Evolutionary conservation across 495 filamentous ascomycete species (phyloP).

Genomic region (Clohesyomyces aquaticus): DNA sequence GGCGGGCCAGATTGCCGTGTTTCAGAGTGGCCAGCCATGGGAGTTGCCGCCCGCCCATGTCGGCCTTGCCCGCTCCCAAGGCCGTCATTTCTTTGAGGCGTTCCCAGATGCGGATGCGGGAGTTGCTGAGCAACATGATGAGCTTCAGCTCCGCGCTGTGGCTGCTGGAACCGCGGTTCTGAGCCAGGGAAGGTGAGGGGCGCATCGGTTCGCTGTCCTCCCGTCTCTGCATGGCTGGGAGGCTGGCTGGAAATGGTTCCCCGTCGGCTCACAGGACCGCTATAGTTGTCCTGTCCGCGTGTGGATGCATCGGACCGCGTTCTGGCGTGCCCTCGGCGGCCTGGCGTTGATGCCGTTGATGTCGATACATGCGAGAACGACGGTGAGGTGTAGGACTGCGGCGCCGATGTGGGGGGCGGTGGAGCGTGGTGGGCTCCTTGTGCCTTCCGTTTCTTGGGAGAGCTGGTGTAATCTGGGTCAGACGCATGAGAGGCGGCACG

Average conservation of each 20-base stretch:
- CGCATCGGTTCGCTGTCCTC: constrained; percentile 11
- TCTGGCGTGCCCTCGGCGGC: constrained; percentile 67
- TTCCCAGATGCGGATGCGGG: constrained; percentile 13
- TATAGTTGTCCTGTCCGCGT: constrained; percentile 36
- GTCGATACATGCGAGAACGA: constrained; percentile 57
- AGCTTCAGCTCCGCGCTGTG: constrained; percentile 23
- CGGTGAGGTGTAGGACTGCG: constrained; percentile 49
- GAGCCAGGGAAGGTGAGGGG: not conserved
- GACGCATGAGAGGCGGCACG: constrained; percentile 54
- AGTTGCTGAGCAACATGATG: constrained; percentile 26
- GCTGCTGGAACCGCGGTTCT: constrained; percentile 30
- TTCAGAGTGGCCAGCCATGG: constrained; percentile 40
- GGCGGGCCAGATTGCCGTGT: constrained; percentile 37
- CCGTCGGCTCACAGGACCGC: constrained; percentile 32
- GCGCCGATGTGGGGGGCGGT: constrained; percentile 57
- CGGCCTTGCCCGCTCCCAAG: constrained; percentile 27
- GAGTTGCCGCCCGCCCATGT: constrained; percentile 33
- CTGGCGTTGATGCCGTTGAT: constrained; percentile 59
- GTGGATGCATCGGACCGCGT: constrained; percentile 69
- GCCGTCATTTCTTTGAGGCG: constrained; percentile 30
- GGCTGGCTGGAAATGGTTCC: constrained; percentile 35
- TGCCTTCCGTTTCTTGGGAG: constrained; percentile 75
- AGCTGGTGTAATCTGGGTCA: constrained; percentile 58
- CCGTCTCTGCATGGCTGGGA: constrained; percentile 19
- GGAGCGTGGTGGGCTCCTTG: constrained; percentile 63